phyloP scores from a whole-genome alignment of 2,329 filamentous ascomycete genomes.

The Samsoniella hepiali region DNA sequence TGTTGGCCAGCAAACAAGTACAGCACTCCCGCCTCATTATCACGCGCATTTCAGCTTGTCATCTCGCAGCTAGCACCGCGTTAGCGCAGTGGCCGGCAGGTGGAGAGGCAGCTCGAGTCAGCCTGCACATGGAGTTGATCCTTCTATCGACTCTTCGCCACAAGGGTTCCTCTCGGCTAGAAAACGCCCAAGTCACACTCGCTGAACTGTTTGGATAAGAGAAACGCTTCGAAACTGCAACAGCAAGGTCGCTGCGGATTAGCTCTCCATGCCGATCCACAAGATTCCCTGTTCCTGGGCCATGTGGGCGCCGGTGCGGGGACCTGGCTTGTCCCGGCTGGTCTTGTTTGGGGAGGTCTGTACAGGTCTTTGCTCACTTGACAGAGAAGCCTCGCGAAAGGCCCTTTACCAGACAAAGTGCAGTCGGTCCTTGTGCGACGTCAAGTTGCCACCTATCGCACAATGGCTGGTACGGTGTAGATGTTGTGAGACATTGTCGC shows the following conservation, averaged over 20 bases:
- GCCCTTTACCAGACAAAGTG: too few relatives aligned
- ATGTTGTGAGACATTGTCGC: constrained; percentile 1
- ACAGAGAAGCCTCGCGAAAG: too few relatives aligned
- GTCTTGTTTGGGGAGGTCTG: neutral
- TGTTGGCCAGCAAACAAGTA: neutral
- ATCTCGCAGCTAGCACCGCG: neutral
- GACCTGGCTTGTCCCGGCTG: neutral
- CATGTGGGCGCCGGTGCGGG: constrained; percentile 9
- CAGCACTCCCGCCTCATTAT: neutral
- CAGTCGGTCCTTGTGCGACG: too few relatives aligned
- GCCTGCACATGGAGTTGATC: neutral
- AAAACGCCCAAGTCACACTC: neutral
- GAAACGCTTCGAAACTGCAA: too few relatives aligned
- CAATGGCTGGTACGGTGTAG: neutral
- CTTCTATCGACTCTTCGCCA: neutral
- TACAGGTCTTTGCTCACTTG: neutral
- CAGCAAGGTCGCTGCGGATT: too few relatives aligned
- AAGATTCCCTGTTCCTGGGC: constrained; percentile 4
- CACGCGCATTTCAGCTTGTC: neutral
- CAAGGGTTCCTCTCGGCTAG: neutral
- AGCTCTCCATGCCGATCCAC: neutral
- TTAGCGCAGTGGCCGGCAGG: neutral
- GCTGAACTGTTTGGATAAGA: neutral
- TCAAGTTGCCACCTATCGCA: too few relatives aligned
- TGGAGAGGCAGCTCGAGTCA: neutral